Percentiles rank a stretch among this genome's conserved stretches.
Evolutionary conservation across 1,139 yeast genomes (phyloP).

Genomic region (Taphrina pruni): DNA sequence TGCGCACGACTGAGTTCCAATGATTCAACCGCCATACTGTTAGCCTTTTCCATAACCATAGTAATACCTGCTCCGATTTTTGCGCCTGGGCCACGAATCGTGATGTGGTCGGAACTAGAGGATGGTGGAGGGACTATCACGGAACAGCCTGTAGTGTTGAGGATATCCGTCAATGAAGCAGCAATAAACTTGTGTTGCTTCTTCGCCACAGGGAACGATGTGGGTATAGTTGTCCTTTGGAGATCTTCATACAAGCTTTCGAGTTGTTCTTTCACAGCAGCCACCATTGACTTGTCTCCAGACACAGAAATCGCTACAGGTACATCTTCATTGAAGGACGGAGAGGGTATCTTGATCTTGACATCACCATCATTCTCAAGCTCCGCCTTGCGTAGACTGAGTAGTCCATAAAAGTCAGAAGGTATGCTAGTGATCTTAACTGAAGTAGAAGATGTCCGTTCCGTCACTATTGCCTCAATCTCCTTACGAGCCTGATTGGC

Average conservation of each 20-base stretch:
- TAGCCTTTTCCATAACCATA: slow-evolving; percentile 60
- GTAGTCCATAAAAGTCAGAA: slow-evolving; percentile 50
- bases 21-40: slow-evolving; percentile 65
- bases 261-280: slow-evolving; percentile 59
- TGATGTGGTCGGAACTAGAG: slow-evolving; percentile 53
- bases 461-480: slow-evolving; percentile 75
- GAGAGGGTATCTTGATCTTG: slow-evolving; percentile 52
- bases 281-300: slow-evolving; percentile 70
- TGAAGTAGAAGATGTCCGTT: slow-evolving; percentile 51
- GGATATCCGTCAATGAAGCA: slow-evolving; percentile 54
- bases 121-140: slow-evolving; percentile 62
- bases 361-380: slow-evolving; percentile 49
- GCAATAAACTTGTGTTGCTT: slow-evolving; percentile 60
- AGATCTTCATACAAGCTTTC: slow-evolving; percentile 58
- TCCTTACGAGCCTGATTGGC: slow-evolving; percentile 73
- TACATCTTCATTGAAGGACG: slow-evolving; percentile 35
- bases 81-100: slow-evolving; percentile 66
- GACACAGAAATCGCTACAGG: slow-evolving; percentile 55
- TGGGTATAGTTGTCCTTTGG: slow-evolving; percentile 51
- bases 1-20: slow-evolving; percentile 88
- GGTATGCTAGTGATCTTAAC: slow-evolving; percentile 54
- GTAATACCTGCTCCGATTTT: slow-evolving; percentile 67
- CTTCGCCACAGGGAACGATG: slow-evolving; percentile 59
- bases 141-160: slow-evolving; percentile 65
- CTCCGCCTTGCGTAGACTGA: slow-evolving; percentile 37